phyloP scores from a whole-genome alignment of 2,329 filamentous ascomycete species.

The Fusarium lateritium region DNA sequence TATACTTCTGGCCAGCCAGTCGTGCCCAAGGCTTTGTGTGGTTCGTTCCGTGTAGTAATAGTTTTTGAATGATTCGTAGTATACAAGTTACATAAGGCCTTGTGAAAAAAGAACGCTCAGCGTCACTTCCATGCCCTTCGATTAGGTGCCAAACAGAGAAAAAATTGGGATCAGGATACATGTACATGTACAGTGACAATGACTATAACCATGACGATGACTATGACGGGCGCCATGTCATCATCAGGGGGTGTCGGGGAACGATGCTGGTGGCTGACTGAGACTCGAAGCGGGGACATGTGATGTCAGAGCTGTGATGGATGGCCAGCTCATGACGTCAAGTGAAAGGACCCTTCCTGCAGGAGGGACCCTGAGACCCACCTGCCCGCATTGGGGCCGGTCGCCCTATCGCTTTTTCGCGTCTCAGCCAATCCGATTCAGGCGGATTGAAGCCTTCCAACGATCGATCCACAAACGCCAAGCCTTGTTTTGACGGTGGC shows the following conservation, averaged over 20 bases:
- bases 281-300: constrained; percentile 18
- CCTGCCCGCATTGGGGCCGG: constrained; percentile 23
- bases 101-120: constrained; percentile 27
- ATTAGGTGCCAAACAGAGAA: constrained; percentile 35
- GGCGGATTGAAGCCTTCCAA: constrained; percentile 31
- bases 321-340: constrained; percentile 34
- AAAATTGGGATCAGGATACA: constrained; percentile 29
- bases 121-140: constrained; percentile 33
- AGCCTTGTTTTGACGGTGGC: constrained; percentile 35
- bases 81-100: constrained; percentile 36
- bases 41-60: constrained; percentile 16
- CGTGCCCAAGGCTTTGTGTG: constrained; percentile 7
- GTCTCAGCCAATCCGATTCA: constrained; percentile 34
- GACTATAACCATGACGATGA: constrained; percentile 22
- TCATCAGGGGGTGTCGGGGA: constrained; percentile 40
- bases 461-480: constrained; percentile 41
- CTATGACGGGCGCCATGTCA: constrained; percentile 47
- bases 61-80: constrained; percentile 8
- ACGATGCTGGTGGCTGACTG: constrained; percentile 22
- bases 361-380: constrained; percentile 52
- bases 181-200: constrained; percentile 6
- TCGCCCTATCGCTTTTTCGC: constrained; percentile 25
- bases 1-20: constrained; percentile 39
- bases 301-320: constrained; percentile 31
- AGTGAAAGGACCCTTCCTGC: constrained; percentile 50